Percentiles rank a stretch among this genome's conserved stretches.
Conservation (phyloP, 441 rosid genomes). For the Viola pubescens region DNA sequence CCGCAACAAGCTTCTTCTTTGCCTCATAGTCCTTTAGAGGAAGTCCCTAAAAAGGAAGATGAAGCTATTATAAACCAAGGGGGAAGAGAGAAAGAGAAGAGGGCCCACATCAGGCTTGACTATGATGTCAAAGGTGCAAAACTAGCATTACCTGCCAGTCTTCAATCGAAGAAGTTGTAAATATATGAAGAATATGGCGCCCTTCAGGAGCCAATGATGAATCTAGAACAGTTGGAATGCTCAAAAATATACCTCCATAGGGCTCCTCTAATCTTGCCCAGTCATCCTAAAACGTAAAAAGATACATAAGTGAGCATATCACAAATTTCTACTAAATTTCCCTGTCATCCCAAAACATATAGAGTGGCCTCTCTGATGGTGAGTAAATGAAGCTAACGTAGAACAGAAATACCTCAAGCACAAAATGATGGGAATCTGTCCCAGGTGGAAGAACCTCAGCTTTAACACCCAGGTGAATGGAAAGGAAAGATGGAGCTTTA, state of each 20-base stretch:
- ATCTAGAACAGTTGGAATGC: slow-evolving; percentile 96
- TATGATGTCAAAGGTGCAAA: slow-evolving; percentile 5
- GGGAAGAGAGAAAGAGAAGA: neutral
- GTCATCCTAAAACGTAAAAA: slow-evolving; percentile 37
- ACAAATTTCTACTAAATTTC: neutral
- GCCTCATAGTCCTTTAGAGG: slow-evolving; percentile 68
- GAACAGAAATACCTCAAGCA: slow-evolving; percentile 64
- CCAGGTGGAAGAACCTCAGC: slow-evolving; percentile 76
- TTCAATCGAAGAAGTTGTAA: slow-evolving; percentile 77
- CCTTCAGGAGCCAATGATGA: slow-evolving; percentile 79
- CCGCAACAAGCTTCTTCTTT: slow-evolving; percentile 64
- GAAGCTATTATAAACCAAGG: slow-evolving; percentile 1
- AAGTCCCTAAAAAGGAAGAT: slow-evolving; percentile 48
- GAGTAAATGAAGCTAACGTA: slow-evolving; percentile 3
- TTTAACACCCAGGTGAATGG: slow-evolving; percentile 93
- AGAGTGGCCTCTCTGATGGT: neutral
- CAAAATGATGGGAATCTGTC: slow-evolving; percentile 92
- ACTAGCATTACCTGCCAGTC: slow-evolving; percentile 68
- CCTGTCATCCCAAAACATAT: neutral
- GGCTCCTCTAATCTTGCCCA: slow-evolving; percentile 73
- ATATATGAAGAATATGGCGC: slow-evolving; percentile 80
- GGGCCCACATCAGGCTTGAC: neutral
- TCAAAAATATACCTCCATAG: slow-evolving; percentile 89
- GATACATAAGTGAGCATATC: slow-evolving; percentile 7
- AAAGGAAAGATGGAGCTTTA: slow-evolving; percentile 96